Conservation (phyloP, 768 basidiomycete genomes). For the Lactifluus subvellereus region DNA sequence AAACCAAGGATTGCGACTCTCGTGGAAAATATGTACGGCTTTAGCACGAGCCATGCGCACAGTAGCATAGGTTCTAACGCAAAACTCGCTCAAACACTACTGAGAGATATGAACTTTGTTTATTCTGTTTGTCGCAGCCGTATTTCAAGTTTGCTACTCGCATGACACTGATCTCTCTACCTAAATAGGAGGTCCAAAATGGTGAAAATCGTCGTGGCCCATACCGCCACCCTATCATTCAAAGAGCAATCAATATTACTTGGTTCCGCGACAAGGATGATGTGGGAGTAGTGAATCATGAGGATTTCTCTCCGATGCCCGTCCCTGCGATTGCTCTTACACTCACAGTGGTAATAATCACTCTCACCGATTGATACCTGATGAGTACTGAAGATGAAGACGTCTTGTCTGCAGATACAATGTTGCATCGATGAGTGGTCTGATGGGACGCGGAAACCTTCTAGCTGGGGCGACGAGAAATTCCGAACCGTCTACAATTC, state of each 20-base stretch:
- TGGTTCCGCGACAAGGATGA: constrained; percentile 10
- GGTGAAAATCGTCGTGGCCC: background rate
- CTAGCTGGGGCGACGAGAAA: background rate
- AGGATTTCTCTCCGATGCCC: constrained; percentile 1
- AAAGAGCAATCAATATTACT: background rate
- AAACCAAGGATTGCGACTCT: background rate
- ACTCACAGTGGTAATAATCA: background rate
- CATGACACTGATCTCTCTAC: background rate
- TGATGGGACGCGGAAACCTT: background rate
- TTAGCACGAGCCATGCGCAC: background rate
- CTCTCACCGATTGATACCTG: background rate
- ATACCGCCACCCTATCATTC: constrained; percentile 9
- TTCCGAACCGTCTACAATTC: background rate
- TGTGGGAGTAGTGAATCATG: background rate
- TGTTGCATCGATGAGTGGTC: constrained; percentile 4
- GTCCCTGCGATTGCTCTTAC: background rate
- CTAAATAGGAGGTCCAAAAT: background rate
- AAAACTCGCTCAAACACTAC: background rate
- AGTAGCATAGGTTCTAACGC: background rate
- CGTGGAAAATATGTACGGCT: background rate
- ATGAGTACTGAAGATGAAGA: background rate
- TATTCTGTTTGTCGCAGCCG: background rate
- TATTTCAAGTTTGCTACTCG: background rate
- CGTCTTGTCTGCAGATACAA: background rate
- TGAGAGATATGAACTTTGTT: constrained; percentile 11